phyloP scores from a whole-genome alignment of 2,329 filamentous ascomycete genomes.

The Talaromyces sp. region DNA sequence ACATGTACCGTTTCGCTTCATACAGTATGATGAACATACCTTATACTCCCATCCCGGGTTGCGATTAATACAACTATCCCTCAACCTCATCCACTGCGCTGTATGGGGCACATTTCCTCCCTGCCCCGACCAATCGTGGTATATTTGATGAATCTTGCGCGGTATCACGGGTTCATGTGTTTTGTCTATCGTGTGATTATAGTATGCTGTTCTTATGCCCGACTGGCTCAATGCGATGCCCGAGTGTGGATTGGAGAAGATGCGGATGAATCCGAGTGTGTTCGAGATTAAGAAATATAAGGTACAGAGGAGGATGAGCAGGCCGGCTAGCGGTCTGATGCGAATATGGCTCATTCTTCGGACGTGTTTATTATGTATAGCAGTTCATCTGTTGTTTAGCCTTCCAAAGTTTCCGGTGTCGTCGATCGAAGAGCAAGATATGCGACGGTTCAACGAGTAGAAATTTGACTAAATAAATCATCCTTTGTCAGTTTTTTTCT shows the following conservation, averaged over 20 bases:
- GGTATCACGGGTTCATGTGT: constrained; percentile 19
- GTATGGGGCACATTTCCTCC: constrained; percentile 20
- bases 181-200: constrained; percentile 13
- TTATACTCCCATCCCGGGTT: constrained; percentile 22
- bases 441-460: background rate
- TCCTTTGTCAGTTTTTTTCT: background rate
- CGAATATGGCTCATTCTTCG: constrained; percentile 10
- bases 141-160: constrained; percentile 24
- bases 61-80: constrained; percentile 20
- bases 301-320: background rate
- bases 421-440: background rate
- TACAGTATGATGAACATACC: constrained; percentile 7
- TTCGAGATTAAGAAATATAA: background rate
- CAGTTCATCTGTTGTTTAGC: background rate
- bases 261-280: constrained; percentile 11
- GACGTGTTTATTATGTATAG: background rate
- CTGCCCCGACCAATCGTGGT: constrained; percentile 20
- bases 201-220: constrained; percentile 8
- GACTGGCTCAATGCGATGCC: constrained; percentile 16
- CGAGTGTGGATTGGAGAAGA: constrained; percentile 16
- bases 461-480: background rate
- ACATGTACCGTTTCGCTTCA: background rate
- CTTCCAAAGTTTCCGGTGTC: background rate
- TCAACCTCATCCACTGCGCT: constrained; percentile 21
- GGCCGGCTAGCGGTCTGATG: constrained; percentile 5